phyloP scores from a whole-genome alignment of 139 green algal genomes.

The Cymbomonas tetramitiformis region DNA sequence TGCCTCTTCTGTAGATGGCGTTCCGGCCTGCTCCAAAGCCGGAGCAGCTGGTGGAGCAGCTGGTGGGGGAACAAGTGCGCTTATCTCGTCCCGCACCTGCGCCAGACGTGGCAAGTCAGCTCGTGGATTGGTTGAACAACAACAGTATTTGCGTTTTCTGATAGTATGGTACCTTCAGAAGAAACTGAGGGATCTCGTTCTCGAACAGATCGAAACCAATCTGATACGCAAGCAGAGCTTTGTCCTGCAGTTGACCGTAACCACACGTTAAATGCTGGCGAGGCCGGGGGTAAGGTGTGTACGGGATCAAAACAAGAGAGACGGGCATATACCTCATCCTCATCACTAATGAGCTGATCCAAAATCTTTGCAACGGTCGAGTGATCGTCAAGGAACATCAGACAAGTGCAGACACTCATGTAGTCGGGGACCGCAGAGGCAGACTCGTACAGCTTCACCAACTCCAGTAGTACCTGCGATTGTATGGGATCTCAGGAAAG shows the following conservation, averaged over 20 bases:
- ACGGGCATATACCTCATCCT: conserved; percentile 28
- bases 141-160: no score
- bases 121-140: no score
- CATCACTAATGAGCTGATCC: conserved; percentile 45
- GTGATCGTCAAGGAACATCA: conserved; percentile 77
- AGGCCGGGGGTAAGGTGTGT: not conserved
- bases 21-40: no score
- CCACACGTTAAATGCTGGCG: not conserved
- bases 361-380: conserved; percentile 67
- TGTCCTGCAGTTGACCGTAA: conserved; percentile 29
- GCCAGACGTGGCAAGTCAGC: no score
- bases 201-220: conserved; percentile 92
- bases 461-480: conserved; percentile 62
- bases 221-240: conserved; percentile 80
- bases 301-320: not conserved
- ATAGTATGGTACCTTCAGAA: conserved; percentile 46
- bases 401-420: conserved; percentile 72
- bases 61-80: no score
- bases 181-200: conserved; percentile 82
- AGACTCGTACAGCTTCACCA: conserved; percentile 59
- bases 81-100: no score
- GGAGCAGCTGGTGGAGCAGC: no score
- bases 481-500: conserved; percentile 26
- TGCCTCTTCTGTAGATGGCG: no score
- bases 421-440: conserved; percentile 44